Conservation (phyloP, 139 green algal genomes). For the Chlamydomonas eustigma region DNA sequence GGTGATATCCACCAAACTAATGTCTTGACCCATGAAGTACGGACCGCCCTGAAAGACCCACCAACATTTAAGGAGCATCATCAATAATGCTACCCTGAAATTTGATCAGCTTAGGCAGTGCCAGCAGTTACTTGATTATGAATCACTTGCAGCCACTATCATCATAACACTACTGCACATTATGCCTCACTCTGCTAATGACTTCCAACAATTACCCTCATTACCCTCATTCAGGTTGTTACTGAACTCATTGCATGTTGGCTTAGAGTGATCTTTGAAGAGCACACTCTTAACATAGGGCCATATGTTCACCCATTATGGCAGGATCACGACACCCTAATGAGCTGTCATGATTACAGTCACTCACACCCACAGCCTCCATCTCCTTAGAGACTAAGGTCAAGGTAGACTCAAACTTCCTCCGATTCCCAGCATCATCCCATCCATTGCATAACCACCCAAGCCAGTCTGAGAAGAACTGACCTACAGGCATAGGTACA, state of each 20-base stretch:
- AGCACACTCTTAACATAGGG: too few species aligned
- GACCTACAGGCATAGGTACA: too few species aligned
- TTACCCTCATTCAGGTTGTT: conserved; percentile 7
- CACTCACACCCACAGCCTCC: conserved; percentile 35
- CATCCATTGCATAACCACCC: conserved; percentile 56
- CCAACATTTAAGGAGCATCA: background rate
- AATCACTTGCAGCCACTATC: conserved; percentile 3
- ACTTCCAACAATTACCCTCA: background rate
- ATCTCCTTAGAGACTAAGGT: conserved; percentile 30
- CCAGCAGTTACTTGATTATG: background rate
- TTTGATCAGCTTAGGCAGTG: background rate
- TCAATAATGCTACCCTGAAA: background rate
- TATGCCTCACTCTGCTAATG: background rate
- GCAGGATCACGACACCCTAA: too few species aligned
- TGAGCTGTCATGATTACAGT: too few species aligned
- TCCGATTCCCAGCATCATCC: conserved; percentile 37
- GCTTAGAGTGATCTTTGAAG: too few species aligned
- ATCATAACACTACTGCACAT: conserved; percentile 8
- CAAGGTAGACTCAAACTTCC: conserved; percentile 28
- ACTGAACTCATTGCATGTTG: too few species aligned
- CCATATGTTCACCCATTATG: too few species aligned
- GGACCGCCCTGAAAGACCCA: conserved; percentile 50
- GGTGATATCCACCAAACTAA: conserved; percentile 75
- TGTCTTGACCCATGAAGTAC: conserved; percentile 82
- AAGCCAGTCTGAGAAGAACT: conserved; percentile 73